phyloP scores from a whole-genome alignment of 306 rosid species.

The Cucumis melo region DNA sequence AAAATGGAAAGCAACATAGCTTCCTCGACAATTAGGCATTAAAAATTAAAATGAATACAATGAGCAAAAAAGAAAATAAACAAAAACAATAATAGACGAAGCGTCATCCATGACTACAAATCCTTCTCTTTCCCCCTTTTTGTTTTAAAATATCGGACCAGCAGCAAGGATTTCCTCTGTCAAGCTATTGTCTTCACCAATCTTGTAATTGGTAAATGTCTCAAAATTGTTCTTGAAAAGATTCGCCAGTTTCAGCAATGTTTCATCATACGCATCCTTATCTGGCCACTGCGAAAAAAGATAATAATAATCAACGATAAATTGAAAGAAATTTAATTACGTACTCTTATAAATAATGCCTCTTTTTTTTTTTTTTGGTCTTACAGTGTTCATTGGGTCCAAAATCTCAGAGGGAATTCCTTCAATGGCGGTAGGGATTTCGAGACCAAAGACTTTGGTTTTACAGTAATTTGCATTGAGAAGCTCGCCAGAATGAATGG shows the following conservation, averaged over 20 bases:
- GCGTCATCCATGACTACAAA: background rate
- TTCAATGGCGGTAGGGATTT: constrained; percentile 55
- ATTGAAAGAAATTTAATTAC: background rate
- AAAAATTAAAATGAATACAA: background rate
- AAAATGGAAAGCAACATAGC: background rate
- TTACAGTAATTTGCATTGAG: constrained; percentile 32
- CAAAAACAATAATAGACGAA: background rate
- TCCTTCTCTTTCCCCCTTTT: background rate
- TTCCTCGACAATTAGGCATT: background rate
- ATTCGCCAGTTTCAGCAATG: constrained; percentile 50
- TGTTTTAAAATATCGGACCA: constrained; percentile 41
- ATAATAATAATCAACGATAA: too few species aligned
- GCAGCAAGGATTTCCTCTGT: constrained; percentile 77
- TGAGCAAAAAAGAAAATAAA: background rate
- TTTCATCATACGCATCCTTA: constrained; percentile 37
- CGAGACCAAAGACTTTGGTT: constrained; percentile 60
- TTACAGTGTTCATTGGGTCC: constrained; percentile 58
- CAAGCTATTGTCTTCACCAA: constrained; percentile 43
- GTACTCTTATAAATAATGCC: background rate
- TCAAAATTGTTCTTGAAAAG: constrained; percentile 68
- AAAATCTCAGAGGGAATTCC: constrained; percentile 75
- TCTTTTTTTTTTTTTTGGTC: background rate
- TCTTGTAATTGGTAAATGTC: constrained; percentile 49
- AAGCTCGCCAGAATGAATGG: constrained; percentile 70
- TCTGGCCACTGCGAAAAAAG: constrained; percentile 48